Base-by-base conservation (phyloP, 352 stramenopile genomes). In the Phytophthora pseudosyringae region DNA sequence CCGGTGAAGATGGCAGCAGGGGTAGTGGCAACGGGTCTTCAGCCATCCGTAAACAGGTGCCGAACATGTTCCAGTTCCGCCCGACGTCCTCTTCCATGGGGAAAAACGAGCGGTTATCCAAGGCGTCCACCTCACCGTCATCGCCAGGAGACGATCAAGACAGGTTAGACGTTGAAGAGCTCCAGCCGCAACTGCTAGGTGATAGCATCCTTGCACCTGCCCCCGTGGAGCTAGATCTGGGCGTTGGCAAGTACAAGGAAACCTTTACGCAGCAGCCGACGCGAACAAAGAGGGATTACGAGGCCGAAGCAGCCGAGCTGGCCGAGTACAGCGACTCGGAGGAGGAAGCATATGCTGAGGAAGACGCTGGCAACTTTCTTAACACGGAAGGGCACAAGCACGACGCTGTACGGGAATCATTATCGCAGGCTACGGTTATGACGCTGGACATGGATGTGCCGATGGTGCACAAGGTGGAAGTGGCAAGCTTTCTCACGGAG, bases 1-100 rank as follows among this genome's bases (percentile, higher is more conserved):
- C 69, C 6, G 49, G 21, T 12, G 60, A 74, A 45, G 67, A 78
- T 48, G 71, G 66, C 16, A 69, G 67, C 25, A 71, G 67, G 31
- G 44, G 53, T 0, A 71, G 66, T 49, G 70, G 65, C 31, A 86
- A 74, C 25, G 75, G 73, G 64, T 78, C 38, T 9, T 26, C 61
- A 28, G 50, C 39, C 15, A 51, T 66, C 26, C 79, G 70, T 53
- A 82, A 74, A 51, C 76, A 75, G 31, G 66, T 73, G 13, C 77
- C 79, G n/a, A 78, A 80, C 53, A 85, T 89, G 72, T 90, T 89
- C 35, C 76, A 86, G 52, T 87, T 91, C 40, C 78, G 80, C 1
- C 75, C 75, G 45, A 70, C 59, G 15, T 74, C 78, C 15, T 57
- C 77, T 31, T 80, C 68, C 21, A 67, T 71, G 61, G 65, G 58